A percentile compares a stretch with the other conserved stretches of the same genome.
These are phyloP conservation scores for Metarhizium rileyi DNA, from an alignment of 2,329 filamentous ascomycete species.

Conservation along the genomic window DNA sequence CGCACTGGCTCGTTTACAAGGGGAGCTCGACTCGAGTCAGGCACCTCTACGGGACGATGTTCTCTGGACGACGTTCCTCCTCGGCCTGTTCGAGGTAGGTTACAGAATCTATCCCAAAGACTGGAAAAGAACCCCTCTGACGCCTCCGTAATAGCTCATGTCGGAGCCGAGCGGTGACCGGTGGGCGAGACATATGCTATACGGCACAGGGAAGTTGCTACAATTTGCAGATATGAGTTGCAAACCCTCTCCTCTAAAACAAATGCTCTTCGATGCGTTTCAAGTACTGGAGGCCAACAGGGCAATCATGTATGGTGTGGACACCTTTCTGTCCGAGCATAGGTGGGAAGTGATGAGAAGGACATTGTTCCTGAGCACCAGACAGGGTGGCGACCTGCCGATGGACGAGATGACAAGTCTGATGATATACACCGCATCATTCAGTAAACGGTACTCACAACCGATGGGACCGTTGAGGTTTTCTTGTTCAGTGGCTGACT, in stretches of 20 bases:
- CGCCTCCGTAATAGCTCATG: conserved; percentile 12
- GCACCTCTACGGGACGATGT: conserved; percentile 4
- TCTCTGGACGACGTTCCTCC: conserved; percentile 17
- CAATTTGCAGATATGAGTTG: conserved; percentile 2
- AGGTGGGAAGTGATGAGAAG: conserved; percentile 1
- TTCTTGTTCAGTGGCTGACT: neutral
- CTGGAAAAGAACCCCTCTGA: neutral
- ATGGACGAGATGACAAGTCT: conserved; percentile 5
- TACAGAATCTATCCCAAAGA: neutral
- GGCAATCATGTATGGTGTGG: conserved; percentile 15
- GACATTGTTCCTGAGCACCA: neutral
- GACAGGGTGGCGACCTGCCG: neutral
- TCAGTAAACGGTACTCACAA: conserved; percentile 12
- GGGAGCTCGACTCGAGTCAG: neutral
- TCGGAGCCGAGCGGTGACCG: conserved; percentile 14
- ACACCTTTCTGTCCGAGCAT: conserved; percentile 11
- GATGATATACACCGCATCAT: conserved; percentile 10
- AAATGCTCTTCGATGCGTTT: conserved; percentile 13
- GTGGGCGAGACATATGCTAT: conserved; percentile 19
- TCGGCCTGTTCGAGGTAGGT: conserved; percentile 18
- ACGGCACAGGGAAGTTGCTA: conserved; percentile 15
- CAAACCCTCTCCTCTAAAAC: neutral
- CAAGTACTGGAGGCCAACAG: conserved; percentile 14
- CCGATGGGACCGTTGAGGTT: neutral
- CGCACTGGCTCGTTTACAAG: conserved; percentile 11